Evolutionary conservation across 768 basidiomycete genomes (phyloP), one percentile per base, ranked within the genome.

Genomic region (Russula foetens): DNA sequence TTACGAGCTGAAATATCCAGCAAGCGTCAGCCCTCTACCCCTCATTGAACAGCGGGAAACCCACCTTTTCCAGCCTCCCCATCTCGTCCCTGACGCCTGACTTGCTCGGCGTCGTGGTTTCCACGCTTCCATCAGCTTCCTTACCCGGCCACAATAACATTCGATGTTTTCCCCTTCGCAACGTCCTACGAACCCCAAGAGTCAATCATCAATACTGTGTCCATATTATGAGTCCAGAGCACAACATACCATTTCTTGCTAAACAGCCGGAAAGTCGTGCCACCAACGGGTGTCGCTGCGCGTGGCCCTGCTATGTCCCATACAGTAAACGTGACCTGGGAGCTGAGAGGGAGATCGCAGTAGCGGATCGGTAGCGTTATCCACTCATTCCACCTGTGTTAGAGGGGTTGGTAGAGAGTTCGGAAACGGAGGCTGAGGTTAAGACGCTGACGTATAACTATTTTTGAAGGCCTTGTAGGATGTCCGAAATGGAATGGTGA

Each of bases 291-390:
- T 19, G 83, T 78, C 2, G 91, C 85, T 48, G 81, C 76, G 7
- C 91, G 81, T 24, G 92, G 86, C 0, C 90, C 89, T 39, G 85
- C 88, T 60, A 94, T 94, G 69, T 98, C 95, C 90, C 93, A 98
- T 7, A 98, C 87, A 0, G 97, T 98, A 68, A 98, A 89, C 0
- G 90, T 88, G 53, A 99, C 79, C 67, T 97, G 94, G 1, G 93
- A 85, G 70, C 77, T 88, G 50, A 92, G 73, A 0, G 93, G 92
- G n/a, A 99, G 77, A 69, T 97, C 94, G 63, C 93, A 92, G 66
- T 96, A 97, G 29, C 86, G 85, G 69, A 97, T 90, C 0, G 96
- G 96, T 12, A 98, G 75, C 0, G 88, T 86, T 43, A 99, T 84
- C 83, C 88, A 90, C 76, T 98, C 93, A 69, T 98, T 98, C 96